Conservation (phyloP, 2,329 filamentous ascomycete species). For the Arthrobotrys conoides region DNA sequence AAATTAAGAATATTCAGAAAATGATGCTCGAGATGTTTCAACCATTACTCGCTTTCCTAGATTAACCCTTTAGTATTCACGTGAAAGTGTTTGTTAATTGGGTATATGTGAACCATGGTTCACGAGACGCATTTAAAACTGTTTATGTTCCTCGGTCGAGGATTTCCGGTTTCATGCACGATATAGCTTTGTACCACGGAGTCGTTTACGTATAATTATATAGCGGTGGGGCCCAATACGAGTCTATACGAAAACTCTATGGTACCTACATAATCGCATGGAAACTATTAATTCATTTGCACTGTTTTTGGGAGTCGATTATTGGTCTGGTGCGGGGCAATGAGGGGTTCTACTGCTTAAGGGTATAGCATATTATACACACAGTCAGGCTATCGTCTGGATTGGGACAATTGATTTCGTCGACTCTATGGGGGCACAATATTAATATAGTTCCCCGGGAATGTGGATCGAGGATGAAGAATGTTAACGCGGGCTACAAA, state of each 20-base stretch:
- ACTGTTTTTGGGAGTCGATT: neutral
- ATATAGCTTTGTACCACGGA: neutral
- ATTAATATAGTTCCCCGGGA: neutral
- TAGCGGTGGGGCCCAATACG: constrained; percentile 12
- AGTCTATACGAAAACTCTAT: neutral
- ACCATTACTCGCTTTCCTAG: neutral
- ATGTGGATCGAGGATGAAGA: neutral
- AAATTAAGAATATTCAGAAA: neutral
- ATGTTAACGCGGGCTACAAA: neutral
- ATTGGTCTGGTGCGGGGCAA: constrained; percentile 15
- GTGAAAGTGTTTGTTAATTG: neutral
- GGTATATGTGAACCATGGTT: constrained; percentile 14
- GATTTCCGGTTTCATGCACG: constrained; percentile 24
- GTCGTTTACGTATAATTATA: neutral
- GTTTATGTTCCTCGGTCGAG: constrained; percentile 8
- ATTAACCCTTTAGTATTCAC: neutral
- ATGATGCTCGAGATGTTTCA: constrained; percentile 6
- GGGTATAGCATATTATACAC: neutral
- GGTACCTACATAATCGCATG: neutral
- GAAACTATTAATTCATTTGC: neutral
- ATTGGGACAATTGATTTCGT: too few species aligned
- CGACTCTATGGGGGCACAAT: neutral
- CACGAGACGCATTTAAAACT: constrained; percentile 19
- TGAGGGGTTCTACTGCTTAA: neutral
- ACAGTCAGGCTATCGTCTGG: neutral